These are phyloP conservation scores for Colletotrichum sidae DNA, from an alignment of 2,329 filamentous ascomycete genomes.

Conservation along the genomic window DNA sequence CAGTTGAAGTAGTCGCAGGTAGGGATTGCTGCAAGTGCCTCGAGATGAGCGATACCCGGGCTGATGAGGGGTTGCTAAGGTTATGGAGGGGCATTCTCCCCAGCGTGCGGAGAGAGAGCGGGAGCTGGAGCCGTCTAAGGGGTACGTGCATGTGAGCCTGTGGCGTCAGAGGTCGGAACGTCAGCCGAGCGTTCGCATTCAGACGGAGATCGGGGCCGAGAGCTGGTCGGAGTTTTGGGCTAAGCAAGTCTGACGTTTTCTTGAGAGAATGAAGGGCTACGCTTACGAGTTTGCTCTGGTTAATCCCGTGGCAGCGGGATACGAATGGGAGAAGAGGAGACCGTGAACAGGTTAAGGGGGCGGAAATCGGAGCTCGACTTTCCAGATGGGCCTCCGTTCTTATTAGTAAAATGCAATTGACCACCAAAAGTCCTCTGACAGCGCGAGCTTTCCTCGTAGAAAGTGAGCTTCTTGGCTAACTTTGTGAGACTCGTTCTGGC, in stretches of 20 bases:
- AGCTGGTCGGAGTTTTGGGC: slow-evolving; percentile 7
- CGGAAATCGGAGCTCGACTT: slow-evolving; percentile 21
- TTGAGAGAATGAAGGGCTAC: slow-evolving; percentile 16
- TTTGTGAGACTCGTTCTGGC: no score
- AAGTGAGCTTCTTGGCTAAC: background rate
- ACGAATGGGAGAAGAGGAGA: slow-evolving; percentile 13
- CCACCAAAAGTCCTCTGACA: slow-evolving; percentile 12
- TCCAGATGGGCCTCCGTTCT: slow-evolving; percentile 8
- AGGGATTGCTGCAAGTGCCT: slow-evolving; percentile 34
- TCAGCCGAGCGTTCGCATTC: slow-evolving; percentile 34
- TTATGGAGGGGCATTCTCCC: slow-evolving; percentile 39
- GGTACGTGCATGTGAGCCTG: slow-evolving; percentile 38
- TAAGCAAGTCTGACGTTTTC: slow-evolving; percentile 5
- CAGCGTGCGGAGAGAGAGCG: slow-evolving; percentile 39
- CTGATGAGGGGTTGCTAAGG: slow-evolving; percentile 39
- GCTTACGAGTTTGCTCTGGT: slow-evolving; percentile 33
- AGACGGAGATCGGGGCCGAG: slow-evolving; percentile 17
- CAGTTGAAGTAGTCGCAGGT: slow-evolving; percentile 30
- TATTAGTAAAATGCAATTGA: slow-evolving; percentile 20
- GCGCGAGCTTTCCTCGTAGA: slow-evolving; percentile 17
- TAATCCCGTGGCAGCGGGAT: slow-evolving; percentile 18
- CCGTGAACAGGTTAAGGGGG: slow-evolving; percentile 8
- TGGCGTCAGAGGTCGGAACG: slow-evolving; percentile 35
- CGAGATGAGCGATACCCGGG: slow-evolving; percentile 39
- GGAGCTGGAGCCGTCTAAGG: slow-evolving; percentile 38